Conservation (phyloP, 2,329 filamentous ascomycete genomes). For the Erysiphe pulchra region DNA sequence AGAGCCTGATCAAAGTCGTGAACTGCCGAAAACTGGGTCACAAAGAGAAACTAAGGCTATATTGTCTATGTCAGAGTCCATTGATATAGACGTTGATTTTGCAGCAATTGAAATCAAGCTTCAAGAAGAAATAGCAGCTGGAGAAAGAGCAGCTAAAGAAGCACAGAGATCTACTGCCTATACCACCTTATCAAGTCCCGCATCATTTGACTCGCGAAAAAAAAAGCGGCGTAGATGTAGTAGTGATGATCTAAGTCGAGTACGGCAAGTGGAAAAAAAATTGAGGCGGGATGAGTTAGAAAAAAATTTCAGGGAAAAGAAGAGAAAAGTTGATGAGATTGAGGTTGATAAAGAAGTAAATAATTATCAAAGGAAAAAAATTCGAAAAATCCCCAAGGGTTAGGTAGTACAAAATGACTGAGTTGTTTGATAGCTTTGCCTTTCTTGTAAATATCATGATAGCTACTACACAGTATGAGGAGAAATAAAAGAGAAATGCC, state of each 20-base stretch:
- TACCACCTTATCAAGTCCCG: background rate
- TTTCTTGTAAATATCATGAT: background rate
- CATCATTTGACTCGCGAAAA: background rate
- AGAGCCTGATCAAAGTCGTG: no score
- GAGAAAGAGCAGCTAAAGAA: slow-evolving; percentile 4
- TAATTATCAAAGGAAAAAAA: slow-evolving; percentile 1
- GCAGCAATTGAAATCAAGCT: slow-evolving; percentile 7
- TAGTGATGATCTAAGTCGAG: background rate
- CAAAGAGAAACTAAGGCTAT: no score
- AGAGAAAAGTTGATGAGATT: background rate
- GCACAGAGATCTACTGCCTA: background rate
- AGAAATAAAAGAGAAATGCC: background rate
- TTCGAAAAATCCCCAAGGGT: background rate
- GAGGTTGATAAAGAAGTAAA: background rate
- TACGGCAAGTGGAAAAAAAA: no score
- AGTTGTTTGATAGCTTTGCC: background rate
- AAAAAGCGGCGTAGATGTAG: slow-evolving; percentile 5
- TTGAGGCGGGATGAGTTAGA: no score
- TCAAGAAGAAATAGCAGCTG: slow-evolving; percentile 5
- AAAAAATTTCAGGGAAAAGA: no score
- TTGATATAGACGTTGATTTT: slow-evolving; percentile 1
- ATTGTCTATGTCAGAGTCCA: no score
- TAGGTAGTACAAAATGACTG: background rate
- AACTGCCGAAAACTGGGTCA: no score
- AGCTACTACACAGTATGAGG: background rate